phyloP scores from a whole-genome alignment of 2,329 filamentous ascomycete species.

The Corinectria fuckeliana region DNA sequence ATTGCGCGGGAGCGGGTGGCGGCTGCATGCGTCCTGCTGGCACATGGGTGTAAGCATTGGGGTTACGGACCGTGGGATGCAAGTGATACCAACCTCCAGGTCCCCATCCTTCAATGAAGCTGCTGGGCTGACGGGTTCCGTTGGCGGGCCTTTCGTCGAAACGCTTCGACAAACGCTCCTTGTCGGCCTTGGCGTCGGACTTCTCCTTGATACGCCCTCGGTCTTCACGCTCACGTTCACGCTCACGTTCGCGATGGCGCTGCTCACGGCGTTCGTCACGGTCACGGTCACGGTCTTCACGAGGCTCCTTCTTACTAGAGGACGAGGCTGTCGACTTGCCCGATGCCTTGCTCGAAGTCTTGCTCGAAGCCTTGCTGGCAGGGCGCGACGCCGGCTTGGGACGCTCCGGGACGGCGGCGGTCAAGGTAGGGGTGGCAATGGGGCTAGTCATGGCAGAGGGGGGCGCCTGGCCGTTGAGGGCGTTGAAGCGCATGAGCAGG shows the following conservation, averaged over 20 bases:
- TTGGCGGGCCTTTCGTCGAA: constrained; percentile 45
- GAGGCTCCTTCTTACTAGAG: constrained; percentile 37
- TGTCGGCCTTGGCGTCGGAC: constrained; percentile 41
- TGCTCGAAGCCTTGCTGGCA: constrained; percentile 41
- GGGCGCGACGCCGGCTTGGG: constrained; percentile 39
- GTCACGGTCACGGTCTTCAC: constrained; percentile 25
- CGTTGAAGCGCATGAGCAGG: constrained; percentile 39
- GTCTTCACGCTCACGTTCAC: constrained; percentile 35
- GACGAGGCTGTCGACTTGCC: constrained; percentile 22
- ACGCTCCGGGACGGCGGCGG: constrained; percentile 34
- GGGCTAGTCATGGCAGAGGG: constrained; percentile 35
- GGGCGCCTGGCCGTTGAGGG: constrained; percentile 31
- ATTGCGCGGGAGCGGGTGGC: constrained; percentile 31
- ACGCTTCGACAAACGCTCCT: constrained; percentile 46
- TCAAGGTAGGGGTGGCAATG: constrained; percentile 32
- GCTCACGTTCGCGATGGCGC: constrained; percentile 22
- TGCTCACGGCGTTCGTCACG: constrained; percentile 22
- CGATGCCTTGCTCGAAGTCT: constrained; percentile 37
- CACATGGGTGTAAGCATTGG: constrained; percentile 38
- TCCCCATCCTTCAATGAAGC: constrained; percentile 46
- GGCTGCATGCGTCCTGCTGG: constrained; percentile 37
- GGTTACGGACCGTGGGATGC: constrained; percentile 33
- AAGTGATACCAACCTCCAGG: constrained; percentile 41
- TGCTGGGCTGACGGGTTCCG: constrained; percentile 42
- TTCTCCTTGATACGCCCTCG: constrained; percentile 36